Conservation (phyloP, 2,329 filamentous ascomycete genomes). For the Elsinoe australis region DNA sequence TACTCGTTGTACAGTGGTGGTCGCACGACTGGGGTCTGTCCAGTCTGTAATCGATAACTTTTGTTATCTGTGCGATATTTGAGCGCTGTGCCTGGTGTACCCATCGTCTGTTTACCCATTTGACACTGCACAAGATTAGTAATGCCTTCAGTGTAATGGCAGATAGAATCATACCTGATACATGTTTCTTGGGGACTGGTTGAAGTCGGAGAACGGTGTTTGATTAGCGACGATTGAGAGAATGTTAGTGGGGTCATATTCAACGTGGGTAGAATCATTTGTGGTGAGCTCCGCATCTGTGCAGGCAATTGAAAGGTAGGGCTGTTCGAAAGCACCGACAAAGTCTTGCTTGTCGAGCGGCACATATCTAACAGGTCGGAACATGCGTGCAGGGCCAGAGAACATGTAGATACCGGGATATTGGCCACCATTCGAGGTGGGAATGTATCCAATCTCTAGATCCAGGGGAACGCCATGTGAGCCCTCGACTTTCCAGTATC, state of each 20-base stretch:
- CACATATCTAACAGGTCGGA: constrained; percentile 85
- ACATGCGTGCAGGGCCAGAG: constrained; percentile 76
- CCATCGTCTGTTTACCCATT: constrained; percentile 99
- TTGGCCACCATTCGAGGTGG: constrained; percentile 80
- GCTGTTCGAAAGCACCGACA: constrained; percentile 90
- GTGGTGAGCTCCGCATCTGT: constrained; percentile 79
- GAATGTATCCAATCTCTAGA: constrained; percentile 87
- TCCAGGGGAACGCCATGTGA: constrained; percentile 70
- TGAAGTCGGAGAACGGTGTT: constrained; percentile 98
- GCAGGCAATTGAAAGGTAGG: constrained; percentile 95
- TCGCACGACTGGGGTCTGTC: constrained; percentile 88
- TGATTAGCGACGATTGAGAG: constrained; percentile 96
- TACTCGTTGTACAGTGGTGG: constrained; percentile 92
- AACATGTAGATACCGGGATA: constrained; percentile 95
- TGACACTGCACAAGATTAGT: constrained; percentile 59
- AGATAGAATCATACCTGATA: constrained; percentile 44
- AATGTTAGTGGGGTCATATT: constrained; percentile 91
- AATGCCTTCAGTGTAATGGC: not conserved
- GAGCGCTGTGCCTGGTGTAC: constrained; percentile 79
- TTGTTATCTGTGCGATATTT: constrained; percentile 94
- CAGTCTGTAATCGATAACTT: constrained; percentile 86
- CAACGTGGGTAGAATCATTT: constrained; percentile 87
- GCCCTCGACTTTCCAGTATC: constrained; percentile 93
- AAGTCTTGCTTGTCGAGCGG: constrained; percentile 78
- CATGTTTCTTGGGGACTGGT: constrained; percentile 98